Conservation (phyloP, 2,329 filamentous ascomycete species). For the Graphium sp. region DNA sequence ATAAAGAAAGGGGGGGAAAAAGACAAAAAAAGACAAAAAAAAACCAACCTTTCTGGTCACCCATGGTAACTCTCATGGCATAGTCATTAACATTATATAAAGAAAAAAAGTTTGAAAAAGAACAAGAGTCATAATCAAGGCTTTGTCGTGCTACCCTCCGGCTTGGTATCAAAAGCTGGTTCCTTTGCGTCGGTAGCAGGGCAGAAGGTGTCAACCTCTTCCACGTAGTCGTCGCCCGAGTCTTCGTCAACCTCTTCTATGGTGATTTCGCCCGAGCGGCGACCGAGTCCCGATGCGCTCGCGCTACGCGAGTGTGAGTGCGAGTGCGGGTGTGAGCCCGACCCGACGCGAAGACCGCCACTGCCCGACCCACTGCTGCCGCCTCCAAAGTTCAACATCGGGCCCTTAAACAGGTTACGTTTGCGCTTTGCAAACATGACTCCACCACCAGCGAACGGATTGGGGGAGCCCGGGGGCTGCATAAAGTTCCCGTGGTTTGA, state of each 20-base stretch:
- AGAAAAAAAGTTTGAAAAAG: conserved; percentile 2
- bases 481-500: conserved; percentile 15
- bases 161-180: too few species aligned
- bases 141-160: too few species aligned
- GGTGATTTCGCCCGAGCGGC: conserved; percentile 59
- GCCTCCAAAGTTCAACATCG: conserved; percentile 38
- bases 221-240: conserved; percentile 22
- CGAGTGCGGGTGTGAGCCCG: too few species aligned
- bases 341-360: too few species aligned
- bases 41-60: too few species aligned
- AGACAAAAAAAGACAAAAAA: conserved; percentile 2
- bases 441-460: conserved; percentile 38
- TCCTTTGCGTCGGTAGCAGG: too few species aligned
- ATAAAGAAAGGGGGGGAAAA: too few species aligned
- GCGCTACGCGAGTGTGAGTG: conserved; percentile 38
- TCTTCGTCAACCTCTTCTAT: conserved; percentile 51
- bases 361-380: conserved; percentile 19
- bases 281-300: conserved; percentile 45
- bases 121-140: background rate
- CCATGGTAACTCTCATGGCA: too few species aligned
- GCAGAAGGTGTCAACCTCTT: conserved; percentile 18
- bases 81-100: conserved; percentile 1
- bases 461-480: conserved; percentile 33
- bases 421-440: conserved; percentile 71
- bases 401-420: conserved; percentile 68